These are phyloP conservation scores for Lotmaria passim DNA, from an alignment of 208 protist species.

Conservation along the genomic window DNA sequence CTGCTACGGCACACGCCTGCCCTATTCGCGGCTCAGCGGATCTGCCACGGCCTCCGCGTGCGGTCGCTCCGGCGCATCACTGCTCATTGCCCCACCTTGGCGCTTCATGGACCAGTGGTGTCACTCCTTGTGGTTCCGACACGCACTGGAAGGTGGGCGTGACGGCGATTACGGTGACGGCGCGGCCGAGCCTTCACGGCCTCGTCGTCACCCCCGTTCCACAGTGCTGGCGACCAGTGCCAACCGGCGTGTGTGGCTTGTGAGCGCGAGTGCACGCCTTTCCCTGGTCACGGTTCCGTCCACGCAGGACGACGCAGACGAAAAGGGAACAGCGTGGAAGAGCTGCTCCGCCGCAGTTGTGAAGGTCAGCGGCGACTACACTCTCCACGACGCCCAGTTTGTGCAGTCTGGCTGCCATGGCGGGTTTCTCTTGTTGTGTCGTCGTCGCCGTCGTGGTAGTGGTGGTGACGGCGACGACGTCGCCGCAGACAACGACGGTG, in stretches of 20 bases:
- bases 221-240: constrained; percentile 20
- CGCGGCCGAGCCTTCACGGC: neutral
- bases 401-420: constrained; percentile 16
- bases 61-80: neutral
- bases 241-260: constrained; percentile 34
- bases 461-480: neutral
- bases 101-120: constrained; percentile 29
- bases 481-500: neutral
- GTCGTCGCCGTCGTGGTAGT: neutral
- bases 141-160: constrained; percentile 3
- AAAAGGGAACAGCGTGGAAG: neutral
- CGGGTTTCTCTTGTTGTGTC: constrained; percentile 32
- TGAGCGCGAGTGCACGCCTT: constrained; percentile 6
- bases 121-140: constrained; percentile 25
- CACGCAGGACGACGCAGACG: too few relatives aligned
- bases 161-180: neutral
- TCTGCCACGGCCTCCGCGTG: neutral
- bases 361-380: neutral
- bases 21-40: neutral
- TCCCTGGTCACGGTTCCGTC: constrained; percentile 20
- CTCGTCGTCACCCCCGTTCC: constrained; percentile 4
- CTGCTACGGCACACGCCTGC: constrained; percentile 20
- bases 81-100: constrained; percentile 33
- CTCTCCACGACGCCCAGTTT: constrained; percentile 31
- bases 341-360: neutral